Conservation (phyloP, 2,329 filamentous ascomycete species). For the Colletotrichum liriopes region DNA sequence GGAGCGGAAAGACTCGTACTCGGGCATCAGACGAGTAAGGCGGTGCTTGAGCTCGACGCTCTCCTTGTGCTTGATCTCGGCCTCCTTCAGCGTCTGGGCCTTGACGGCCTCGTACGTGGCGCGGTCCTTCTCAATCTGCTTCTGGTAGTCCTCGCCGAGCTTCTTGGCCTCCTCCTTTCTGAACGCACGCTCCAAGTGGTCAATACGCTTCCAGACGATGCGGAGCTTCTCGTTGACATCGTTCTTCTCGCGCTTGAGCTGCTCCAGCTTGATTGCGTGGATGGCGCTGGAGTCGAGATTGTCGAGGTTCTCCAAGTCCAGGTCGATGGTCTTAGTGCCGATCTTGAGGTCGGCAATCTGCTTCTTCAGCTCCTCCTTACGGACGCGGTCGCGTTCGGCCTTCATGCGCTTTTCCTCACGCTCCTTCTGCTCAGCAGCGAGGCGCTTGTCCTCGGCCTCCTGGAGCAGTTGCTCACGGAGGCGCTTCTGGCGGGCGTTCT, state of each 20-base stretch:
- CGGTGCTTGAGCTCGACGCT: conserved; percentile 95
- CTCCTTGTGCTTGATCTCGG: conserved; percentile 91
- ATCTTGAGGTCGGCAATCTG: conserved; percentile 93
- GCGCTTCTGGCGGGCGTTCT: conserved; percentile 90
- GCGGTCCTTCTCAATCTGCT: conserved; percentile 84
- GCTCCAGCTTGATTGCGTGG: conserved; percentile 93
- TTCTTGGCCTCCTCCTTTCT: conserved; percentile 97
- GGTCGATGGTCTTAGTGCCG: conserved; percentile 80
- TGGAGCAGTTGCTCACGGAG: conserved; percentile 89
- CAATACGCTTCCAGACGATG: conserved; percentile 94
- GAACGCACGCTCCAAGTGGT: conserved; percentile 97
- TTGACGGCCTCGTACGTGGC: conserved; percentile 86
- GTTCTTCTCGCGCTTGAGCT: conserved; percentile 98
- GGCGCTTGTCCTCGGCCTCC: conserved; percentile 89
- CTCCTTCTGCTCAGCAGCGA: conserved; percentile 93
- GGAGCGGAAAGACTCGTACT: conserved; percentile 87
- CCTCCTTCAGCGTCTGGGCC: conserved; percentile 82
- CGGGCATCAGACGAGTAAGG: conserved; percentile 85
- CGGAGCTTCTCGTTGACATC: conserved; percentile 92
- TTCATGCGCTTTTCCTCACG: conserved; percentile 89
- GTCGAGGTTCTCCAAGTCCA: conserved; percentile 86
- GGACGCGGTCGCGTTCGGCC: conserved; percentile 90
- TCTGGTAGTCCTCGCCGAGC: conserved; percentile 86
- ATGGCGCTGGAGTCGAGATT: conserved; percentile 91
- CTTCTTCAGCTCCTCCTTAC: conserved; percentile 94